A percentile compares a stretch with the other conserved stretches of the same genome.
Conservation (phyloP, 192 early-diverging fungal species). For the Gryganskiella cystojenkinii region DNA sequence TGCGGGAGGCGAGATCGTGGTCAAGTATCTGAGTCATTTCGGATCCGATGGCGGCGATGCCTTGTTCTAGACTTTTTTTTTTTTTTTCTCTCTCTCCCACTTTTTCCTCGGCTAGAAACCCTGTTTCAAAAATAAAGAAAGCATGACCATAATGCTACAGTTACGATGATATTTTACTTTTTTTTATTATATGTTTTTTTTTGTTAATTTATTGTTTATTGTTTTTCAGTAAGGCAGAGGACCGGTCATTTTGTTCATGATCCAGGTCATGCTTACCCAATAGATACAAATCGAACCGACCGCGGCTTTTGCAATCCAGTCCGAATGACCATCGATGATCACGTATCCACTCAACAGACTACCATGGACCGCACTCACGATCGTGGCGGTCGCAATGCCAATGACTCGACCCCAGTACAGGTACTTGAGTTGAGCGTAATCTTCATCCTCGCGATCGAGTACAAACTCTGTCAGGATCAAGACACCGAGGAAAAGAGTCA, state of each 20-base stretch:
- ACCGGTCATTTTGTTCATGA: constrained; percentile 8
- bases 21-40: constrained; percentile 49
- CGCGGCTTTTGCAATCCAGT: constrained; percentile 16
- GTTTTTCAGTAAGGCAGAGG: constrained; percentile 8
- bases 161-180: no score
- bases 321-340: constrained; percentile 16
- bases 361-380: constrained; percentile 19
- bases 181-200: no score
- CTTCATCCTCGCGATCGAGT: constrained; percentile 21
- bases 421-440: neutral
- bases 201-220: no score
- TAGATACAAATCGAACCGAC: constrained; percentile 9
- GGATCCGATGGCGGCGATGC: constrained; percentile 19
- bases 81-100: neutral
- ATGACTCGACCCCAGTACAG: constrained; percentile 17
- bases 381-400: constrained; percentile 5
- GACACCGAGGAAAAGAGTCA: constrained; percentile 7
- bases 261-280: constrained; percentile 9
- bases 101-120: no score
- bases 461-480: constrained; percentile 24
- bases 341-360: constrained; percentile 18
- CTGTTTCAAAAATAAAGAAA: no score
- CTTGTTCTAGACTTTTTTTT: constrained; percentile 4
- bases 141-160: no score
- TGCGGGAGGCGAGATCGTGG: constrained; percentile 49